Conservation (phyloP, 2,329 filamentous ascomycete genomes). For the Graphiopsis chlorocephala region DNA sequence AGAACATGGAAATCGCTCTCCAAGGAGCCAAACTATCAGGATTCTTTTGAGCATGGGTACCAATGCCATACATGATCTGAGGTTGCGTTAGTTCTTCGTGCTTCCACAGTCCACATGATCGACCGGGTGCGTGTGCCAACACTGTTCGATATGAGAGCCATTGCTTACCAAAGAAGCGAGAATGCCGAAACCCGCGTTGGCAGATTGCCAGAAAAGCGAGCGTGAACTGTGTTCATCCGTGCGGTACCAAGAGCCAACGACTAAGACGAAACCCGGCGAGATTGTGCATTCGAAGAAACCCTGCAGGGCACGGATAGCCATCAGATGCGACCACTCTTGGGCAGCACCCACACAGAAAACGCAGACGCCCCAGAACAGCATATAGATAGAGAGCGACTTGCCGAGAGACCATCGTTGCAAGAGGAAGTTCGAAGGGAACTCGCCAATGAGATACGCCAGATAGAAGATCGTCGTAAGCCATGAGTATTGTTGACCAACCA, state of each 20-base stretch:
- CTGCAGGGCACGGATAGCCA: slow-evolving; percentile 37
- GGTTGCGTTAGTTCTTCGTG: not conserved
- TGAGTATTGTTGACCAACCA: slow-evolving; percentile 39
- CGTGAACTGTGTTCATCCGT: slow-evolving; percentile 36
- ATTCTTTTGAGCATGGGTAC: slow-evolving; percentile 24
- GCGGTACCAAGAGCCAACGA: slow-evolving; percentile 37
- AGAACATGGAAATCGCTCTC: slow-evolving; percentile 31
- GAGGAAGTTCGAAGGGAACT: slow-evolving; percentile 37
- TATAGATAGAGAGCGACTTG: slow-evolving; percentile 36
- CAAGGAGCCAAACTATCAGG: slow-evolving; percentile 26
- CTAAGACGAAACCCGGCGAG: slow-evolving; percentile 35
- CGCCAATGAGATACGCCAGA: slow-evolving; percentile 40
- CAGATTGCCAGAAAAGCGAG: slow-evolving; percentile 38
- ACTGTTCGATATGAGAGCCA: not conserved
- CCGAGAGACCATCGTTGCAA: slow-evolving; percentile 37
- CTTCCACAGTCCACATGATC: not conserved
- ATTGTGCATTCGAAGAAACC: slow-evolving; percentile 41
- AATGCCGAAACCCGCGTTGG: slow-evolving; percentile 35
- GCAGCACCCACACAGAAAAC: slow-evolving; percentile 32
- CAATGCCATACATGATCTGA: slow-evolving; percentile 28
- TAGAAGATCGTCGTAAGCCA: slow-evolving; percentile 46
- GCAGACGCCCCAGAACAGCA: slow-evolving; percentile 34
- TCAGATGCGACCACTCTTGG: slow-evolving; percentile 35
- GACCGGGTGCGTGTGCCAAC: not conserved
- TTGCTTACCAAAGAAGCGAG: not conserved